Evolutionary conservation across 306 rosid genomes (phyloP).

Genomic region (Phaseolus lunatus): DNA sequence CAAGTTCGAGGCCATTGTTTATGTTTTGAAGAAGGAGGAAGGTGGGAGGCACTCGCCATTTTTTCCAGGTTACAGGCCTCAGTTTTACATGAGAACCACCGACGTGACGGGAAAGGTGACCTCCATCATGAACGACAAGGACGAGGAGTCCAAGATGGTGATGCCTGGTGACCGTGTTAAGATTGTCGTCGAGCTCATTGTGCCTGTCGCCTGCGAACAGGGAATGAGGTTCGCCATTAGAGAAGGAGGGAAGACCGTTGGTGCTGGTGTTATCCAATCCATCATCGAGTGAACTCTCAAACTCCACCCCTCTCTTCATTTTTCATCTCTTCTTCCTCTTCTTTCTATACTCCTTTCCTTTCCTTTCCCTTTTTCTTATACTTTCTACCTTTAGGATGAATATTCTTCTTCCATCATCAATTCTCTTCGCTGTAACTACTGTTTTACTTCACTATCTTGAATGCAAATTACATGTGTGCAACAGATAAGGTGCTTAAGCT

Average conservation of each 20-base stretch:
- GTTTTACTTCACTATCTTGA: background rate
- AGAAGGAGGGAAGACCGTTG: constrained; percentile 94
- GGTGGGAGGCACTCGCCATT: constrained; percentile 91
- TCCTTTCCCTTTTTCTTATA: constrained; percentile 4
- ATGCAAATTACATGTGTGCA: background rate
- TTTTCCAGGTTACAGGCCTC: constrained; percentile 83
- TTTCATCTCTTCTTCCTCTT: background rate
- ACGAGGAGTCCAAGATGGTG: constrained; percentile 91
- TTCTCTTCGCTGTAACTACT: no score
- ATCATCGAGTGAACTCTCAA: constrained; percentile 57
- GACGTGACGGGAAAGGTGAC: constrained; percentile 83
- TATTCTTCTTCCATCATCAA: background rate
- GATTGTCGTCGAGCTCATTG: constrained; percentile 79
- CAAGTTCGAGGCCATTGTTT: constrained; percentile 75
- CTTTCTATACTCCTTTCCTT: background rate
- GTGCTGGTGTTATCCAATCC: constrained; percentile 88
- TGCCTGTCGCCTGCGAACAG: constrained; percentile 84
- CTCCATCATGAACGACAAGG: constrained; percentile 79
- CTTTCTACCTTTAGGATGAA: background rate
- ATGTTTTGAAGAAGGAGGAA: constrained; percentile 91
- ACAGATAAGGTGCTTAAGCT: background rate
- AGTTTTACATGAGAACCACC: constrained; percentile 92
- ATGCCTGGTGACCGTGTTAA: constrained; percentile 94
- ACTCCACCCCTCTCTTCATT: background rate
- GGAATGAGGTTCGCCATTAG: constrained; percentile 97